phyloP scores from a whole-genome alignment of 306 rosid species.

The Psophocarpus tetragonolobus region DNA sequence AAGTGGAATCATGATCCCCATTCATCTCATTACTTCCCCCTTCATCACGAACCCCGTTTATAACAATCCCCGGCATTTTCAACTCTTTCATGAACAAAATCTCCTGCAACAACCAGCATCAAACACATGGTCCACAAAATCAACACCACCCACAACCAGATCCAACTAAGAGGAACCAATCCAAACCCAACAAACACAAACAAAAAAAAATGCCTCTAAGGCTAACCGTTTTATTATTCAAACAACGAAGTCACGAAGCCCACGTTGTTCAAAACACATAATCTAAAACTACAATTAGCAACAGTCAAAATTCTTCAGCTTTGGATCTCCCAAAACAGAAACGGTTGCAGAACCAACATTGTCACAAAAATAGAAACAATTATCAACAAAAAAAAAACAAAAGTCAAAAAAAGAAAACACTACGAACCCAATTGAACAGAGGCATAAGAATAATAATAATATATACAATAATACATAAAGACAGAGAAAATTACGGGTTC shows the following conservation, averaged over 20 bases:
- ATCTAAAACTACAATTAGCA: conserved; percentile 16
- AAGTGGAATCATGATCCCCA: conserved; percentile 35
- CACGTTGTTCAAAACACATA: conserved; percentile 3
- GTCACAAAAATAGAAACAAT: neutral
- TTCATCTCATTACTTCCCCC: conserved; percentile 48
- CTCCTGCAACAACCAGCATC: conserved; percentile 41
- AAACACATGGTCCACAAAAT: conserved; percentile 53
- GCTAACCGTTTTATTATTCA: neutral
- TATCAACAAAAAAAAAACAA: neutral
- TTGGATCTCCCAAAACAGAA: conserved; percentile 40
- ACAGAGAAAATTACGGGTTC: neutral
- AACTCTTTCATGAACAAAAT: conserved; percentile 38
- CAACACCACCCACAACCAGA: conserved; percentile 32
- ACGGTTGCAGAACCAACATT: conserved; percentile 15
- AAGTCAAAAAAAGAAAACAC: neutral
- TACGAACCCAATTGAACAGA: conserved; percentile 23
- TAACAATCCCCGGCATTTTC: conserved; percentile 72
- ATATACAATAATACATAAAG: neutral
- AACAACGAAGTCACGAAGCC: neutral
- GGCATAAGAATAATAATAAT: neutral
- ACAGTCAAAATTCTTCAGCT: conserved; percentile 16
- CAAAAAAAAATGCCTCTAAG: neutral
- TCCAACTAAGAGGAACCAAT: conserved; percentile 27
- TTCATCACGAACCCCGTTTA: conserved; percentile 53
- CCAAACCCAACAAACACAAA: neutral